A percentile compares a stretch with the other conserved stretches of the same genome.
phyloP scores from a whole-genome alignment of 2,329 filamentous ascomycete species.

The Aspergillus brasiliensis region DNA sequence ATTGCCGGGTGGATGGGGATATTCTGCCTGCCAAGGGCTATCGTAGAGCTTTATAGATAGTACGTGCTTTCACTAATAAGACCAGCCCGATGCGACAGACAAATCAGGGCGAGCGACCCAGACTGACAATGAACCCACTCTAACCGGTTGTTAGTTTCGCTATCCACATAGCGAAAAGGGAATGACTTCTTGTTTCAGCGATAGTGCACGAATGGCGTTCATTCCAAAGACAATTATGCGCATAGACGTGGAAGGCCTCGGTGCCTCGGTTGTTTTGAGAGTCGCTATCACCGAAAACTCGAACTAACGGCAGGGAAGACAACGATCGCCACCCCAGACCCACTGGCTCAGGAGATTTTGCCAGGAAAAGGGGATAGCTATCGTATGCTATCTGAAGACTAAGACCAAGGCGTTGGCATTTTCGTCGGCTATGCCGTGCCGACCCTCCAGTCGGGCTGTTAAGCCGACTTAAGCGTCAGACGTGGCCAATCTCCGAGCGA shows the following conservation, averaged over 20 bases:
- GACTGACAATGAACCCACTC: not conserved
- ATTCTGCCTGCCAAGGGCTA: not conserved
- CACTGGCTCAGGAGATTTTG: not conserved
- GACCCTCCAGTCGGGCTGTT: not conserved
- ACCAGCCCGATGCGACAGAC: not conserved
- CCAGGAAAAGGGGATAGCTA: not conserved
- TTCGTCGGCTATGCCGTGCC: not conserved
- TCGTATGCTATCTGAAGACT: too few species aligned
- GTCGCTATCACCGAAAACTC: not conserved
- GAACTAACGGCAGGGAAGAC: not conserved
- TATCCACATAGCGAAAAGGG: not conserved
- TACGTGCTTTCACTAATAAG: not conserved
- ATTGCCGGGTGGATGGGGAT: not conserved
- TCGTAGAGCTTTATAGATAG: not conserved
- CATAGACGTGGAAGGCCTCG: not conserved
- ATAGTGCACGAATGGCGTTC: not conserved
- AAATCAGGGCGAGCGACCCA: not conserved
- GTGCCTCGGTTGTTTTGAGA: not conserved
- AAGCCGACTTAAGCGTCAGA: not conserved
- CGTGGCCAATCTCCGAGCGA: constrained; percentile 2
- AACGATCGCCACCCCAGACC: constrained; percentile 1
- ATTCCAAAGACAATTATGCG: not conserved
- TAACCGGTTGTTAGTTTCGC: not conserved
- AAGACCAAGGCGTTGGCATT: not conserved
- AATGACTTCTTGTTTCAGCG: not conserved